Evolutionary conservation across 1,284 basidiomycete genomes (phyloP), one percentile per base, ranked within the genome.

Genomic region (Salmacisia buchloeana): DNA sequence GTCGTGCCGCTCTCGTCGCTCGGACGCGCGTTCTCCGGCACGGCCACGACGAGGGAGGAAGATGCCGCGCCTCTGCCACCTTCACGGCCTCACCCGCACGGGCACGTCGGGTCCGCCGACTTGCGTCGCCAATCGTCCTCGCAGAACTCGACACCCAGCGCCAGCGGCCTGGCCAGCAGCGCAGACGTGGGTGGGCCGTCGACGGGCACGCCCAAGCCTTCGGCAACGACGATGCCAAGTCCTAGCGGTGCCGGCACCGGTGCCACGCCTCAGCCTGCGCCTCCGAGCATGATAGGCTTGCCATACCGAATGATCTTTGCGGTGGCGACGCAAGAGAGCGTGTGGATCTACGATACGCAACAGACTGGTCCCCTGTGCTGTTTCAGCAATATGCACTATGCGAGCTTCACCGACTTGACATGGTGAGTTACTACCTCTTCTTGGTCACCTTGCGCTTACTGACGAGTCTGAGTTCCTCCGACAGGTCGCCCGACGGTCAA

Each of bases 331-430:
- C 96, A 94, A 86, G 94, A 99, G 79, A 89, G 91, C 0, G 88
- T 99, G 25, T 86, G 91, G 61, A 89, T 98, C 63, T 94, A 98
- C 80, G 94, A 98, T 80, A 97, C 94, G 2, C 94, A 98, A 81
- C 94, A 98, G 82, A 85, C 91, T 0, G 87, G 89, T 0, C 96
- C 94, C 0, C 86, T 97, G 46, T 94, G 92, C 79, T 84, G 97
- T 74, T 86, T 99, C 75, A 91, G 89, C 60, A 97, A 96, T 77
- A 82, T 98, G 71, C 94, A 98, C 82, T 98, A 97, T 79, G 92
- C 96, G 66, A 91, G 94, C 73, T 97, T 97, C 77, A 98, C 96
- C 1, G 94, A 99, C 82, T 85, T 97, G 82, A 86, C 89, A 49
- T 99, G 94, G 94, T 94, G 74, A 67, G 89, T 85, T 27, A 15